Conservation (phyloP, 2,329 filamentous ascomycete genomes). For the Exophiala bonariae region DNA sequence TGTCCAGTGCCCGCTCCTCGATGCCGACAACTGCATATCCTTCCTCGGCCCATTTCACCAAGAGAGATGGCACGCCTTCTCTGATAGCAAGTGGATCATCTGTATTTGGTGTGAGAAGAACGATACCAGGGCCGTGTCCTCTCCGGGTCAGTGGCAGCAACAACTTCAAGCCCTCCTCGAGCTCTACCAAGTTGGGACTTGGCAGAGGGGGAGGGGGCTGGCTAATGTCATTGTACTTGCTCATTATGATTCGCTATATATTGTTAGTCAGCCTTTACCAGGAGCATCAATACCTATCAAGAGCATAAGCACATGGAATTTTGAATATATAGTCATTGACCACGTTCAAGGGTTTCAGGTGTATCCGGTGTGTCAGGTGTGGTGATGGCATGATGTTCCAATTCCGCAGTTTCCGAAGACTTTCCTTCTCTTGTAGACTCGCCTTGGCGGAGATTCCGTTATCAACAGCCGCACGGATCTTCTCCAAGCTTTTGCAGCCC, state of each 20-base stretch:
- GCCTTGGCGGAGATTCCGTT: too few relatives aligned
- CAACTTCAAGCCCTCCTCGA: neutral
- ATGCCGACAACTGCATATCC: constrained; percentile 63
- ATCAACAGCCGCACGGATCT: too few relatives aligned
- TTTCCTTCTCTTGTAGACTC: too few relatives aligned
- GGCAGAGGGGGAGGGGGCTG: constrained; percentile 1
- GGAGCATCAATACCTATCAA: too few relatives aligned
- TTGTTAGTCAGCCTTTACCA: too few relatives aligned
- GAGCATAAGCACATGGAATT: too few relatives aligned
- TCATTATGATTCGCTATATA: neutral
- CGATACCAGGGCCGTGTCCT: constrained; percentile 3
- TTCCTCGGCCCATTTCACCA: constrained; percentile 70
- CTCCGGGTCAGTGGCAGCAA: constrained; percentile 2
- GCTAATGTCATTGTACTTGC: constrained; percentile 4
- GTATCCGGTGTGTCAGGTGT: too few relatives aligned
- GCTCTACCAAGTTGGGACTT: neutral
- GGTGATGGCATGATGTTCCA: too few relatives aligned
- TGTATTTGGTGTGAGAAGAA: neutral
- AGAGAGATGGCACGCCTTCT: constrained; percentile 53
- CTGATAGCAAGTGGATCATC: constrained; percentile 28
- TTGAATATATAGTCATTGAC: too few relatives aligned
- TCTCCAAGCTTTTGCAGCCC: too few relatives aligned
- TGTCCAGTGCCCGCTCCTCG: constrained; percentile 13
- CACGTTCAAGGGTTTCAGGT: too few relatives aligned
- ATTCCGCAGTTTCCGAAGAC: too few relatives aligned